A percentile compares a stretch with the other conserved stretches of the same genome.
These are phyloP conservation scores for Calonectria montana DNA, from an alignment of 2,329 filamentous ascomycete genomes.

Conservation along the genomic window DNA sequence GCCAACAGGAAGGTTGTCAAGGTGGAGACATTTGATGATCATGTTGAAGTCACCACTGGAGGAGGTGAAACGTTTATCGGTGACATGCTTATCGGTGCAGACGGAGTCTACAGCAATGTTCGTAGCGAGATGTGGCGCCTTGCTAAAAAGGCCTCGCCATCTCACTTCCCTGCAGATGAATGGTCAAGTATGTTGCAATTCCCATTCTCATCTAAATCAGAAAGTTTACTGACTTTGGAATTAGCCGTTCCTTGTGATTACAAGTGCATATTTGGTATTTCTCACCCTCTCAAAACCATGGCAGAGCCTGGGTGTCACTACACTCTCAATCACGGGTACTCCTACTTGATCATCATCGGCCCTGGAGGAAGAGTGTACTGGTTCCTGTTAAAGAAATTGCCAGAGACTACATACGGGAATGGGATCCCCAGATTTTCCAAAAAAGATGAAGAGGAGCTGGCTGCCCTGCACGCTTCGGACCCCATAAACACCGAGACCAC, in stretches of 20 bases:
- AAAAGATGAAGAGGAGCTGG: background rate
- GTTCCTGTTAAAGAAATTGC: background rate
- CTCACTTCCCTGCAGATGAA: background rate
- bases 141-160: background rate
- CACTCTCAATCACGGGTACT: background rate
- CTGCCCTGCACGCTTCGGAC: background rate
- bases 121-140: background rate
- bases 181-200: background rate
- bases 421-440: background rate
- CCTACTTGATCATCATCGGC: background rate
- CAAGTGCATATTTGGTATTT: background rate
- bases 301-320: background rate
- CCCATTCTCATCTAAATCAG: too few relatives aligned
- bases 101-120: background rate
- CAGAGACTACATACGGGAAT: background rate
- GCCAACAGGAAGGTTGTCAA: background rate
- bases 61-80: background rate
- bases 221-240: background rate
- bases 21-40: background rate
- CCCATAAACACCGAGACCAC: conserved; percentile 1
- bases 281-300: background rate
- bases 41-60: background rate
- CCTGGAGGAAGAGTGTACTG: background rate
- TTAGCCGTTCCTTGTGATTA: background rate
- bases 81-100: background rate